Base-by-base conservation (phyloP, 768 basidiomycete genomes). In the Dictyophora rubrovolvata region DNA sequence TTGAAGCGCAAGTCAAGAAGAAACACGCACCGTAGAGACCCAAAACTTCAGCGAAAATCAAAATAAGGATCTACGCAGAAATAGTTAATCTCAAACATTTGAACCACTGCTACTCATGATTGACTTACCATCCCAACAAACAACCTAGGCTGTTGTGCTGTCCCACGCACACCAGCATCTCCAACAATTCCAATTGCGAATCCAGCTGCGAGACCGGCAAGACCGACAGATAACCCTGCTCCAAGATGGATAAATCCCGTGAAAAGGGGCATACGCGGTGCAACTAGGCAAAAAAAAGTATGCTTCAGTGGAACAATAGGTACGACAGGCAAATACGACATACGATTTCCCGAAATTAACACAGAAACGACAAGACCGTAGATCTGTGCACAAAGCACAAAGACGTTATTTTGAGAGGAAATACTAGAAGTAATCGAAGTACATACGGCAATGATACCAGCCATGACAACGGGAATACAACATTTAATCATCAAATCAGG, bases 351-450 rank as follows among this genome's bases (percentile, higher is more conserved):
- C 58, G 89, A 86, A 70, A 99, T 96, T 69, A 99, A 82, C 58
- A 98, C 95, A n/a, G 93, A 94, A 52, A 99, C 95, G 72, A 99
- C 96, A 62, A 99, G 84, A 68, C 96, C 96, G 74, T 99, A 97
- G 66, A 91, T 93, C 93, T 91, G 65, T 21, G 28, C 34, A 2
- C 37, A 11, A 57, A 47, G 22, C 18, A 36, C 47, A 56, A 36
- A 16, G 21, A 12, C 12, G 35, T 55, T 20, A 14, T 48, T 49
- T 9, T 12, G 10, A 42, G 55, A 28, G 34, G 33, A n/a, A 28
- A 52, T 7, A 28, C 28, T 28, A 28, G 42, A 60, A 35, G 36
- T 7, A n/a, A 28, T 18, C 16, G 8, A 54, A 53, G 47, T 35
- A 85, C 92, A 64, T 65, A 98, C 95, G 71, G 90, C 95, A 76